Conservation (phyloP, 1,284 basidiomycete species). For the Rhodotorula sp. region DNA sequence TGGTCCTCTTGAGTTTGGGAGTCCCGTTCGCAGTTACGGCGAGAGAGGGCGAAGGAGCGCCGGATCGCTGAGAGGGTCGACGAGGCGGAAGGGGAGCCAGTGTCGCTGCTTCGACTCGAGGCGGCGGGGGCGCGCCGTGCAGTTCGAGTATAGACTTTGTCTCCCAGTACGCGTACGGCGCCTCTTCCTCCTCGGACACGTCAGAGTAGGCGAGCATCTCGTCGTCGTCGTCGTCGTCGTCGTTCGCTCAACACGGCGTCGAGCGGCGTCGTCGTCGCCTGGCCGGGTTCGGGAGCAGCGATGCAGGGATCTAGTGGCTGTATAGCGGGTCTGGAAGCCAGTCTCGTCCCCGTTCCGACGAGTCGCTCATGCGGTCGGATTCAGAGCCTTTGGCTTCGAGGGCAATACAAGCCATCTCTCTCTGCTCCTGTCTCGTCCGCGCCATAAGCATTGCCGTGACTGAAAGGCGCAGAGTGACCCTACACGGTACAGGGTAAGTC, state of each 20-base stretch:
- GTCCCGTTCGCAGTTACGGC: neutral
- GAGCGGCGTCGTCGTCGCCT: neutral
- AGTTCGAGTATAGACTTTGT: neutral
- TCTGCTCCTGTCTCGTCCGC: too few species aligned
- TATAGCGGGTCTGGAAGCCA: too few species aligned
- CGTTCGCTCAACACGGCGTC: neutral
- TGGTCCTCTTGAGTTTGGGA: constrained; percentile 15
- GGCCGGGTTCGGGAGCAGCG: neutral
- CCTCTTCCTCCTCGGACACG: constrained; percentile 13
- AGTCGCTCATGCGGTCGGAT: too few species aligned
- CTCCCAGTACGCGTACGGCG: constrained; percentile 10
- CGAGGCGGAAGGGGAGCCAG: neutral
- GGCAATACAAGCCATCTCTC: too few species aligned
- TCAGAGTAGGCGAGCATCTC: neutral
- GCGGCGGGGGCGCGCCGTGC: neutral
- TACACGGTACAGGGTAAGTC: too few species aligned
- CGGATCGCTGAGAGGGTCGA: constrained; percentile 1
- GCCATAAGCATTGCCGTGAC: too few species aligned
- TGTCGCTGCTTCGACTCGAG: neutral
- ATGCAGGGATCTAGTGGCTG: neutral
- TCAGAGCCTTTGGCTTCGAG: too few species aligned
- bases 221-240: neutral
- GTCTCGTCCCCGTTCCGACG: too few species aligned
- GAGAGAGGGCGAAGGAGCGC: constrained; percentile 16
- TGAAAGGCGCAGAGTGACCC: too few species aligned